These are phyloP conservation scores for Ramularia collo-cygni DNA, from an alignment of 2,329 filamentous ascomycete genomes.

Conservation along the genomic window DNA sequence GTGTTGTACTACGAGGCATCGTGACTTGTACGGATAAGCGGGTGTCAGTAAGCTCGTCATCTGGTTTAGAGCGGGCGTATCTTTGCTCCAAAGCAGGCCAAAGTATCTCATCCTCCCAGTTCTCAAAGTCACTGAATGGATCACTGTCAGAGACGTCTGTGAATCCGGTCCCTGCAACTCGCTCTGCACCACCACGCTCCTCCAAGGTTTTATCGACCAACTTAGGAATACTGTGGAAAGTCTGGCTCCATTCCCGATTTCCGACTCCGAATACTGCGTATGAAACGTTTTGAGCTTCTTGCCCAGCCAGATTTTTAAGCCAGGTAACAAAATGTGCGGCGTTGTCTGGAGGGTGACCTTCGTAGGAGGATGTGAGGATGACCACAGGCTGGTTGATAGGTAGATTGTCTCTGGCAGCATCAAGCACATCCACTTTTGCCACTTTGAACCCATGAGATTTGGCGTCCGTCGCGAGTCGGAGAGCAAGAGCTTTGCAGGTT, in stretches of 20 bases:
- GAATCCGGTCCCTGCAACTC: no score
- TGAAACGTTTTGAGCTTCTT: conserved; percentile 46
- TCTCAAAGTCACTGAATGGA: no score
- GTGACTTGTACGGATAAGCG: no score
- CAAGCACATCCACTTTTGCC: conserved; percentile 52
- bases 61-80: no score
- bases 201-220: no score
- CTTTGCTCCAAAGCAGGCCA: no score
- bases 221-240: no score
- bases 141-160: no score
- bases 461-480: conserved; percentile 55
- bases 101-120: conserved; percentile 56
- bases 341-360: conserved; percentile 68
- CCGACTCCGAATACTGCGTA: conserved; percentile 69
- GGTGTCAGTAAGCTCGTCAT: no score
- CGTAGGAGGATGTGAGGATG: conserved; percentile 65
- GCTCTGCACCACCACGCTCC: no score
- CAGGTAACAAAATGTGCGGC: conserved; percentile 62
- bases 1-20: neutral
- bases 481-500: conserved; percentile 64
- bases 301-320: no score
- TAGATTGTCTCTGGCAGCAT: conserved; percentile 55
- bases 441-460: conserved; percentile 52
- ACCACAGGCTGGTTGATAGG: conserved; percentile 56
- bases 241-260: no score